A percentile compares a stretch with the other conserved stretches of the same genome.
phyloP scores from a whole-genome alignment of 2,329 filamentous ascomycete genomes.

The Cercospora beticola region DNA sequence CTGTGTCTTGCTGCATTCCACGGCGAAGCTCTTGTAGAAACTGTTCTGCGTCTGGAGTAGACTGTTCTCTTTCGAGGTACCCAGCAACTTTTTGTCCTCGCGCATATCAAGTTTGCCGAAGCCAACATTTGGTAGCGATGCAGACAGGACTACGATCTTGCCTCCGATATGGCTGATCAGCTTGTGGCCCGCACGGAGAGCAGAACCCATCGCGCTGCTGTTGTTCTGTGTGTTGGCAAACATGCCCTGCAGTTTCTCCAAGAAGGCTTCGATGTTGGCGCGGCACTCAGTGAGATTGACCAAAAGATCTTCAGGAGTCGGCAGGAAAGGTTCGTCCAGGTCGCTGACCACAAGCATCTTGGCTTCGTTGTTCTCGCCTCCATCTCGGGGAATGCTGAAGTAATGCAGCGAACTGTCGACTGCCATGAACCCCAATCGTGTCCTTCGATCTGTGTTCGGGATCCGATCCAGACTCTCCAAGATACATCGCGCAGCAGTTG shows the following conservation, averaged over 20 bases:
- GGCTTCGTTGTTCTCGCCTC: slow-evolving; percentile 78
- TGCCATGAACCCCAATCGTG: slow-evolving; percentile 89
- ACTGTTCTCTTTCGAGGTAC: slow-evolving; percentile 85
- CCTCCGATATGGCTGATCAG: slow-evolving; percentile 91
- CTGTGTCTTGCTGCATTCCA: slow-evolving; percentile 98
- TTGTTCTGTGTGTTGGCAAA: slow-evolving; percentile 91
- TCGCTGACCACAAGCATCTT: slow-evolving; percentile 95
- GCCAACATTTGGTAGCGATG: slow-evolving; percentile 85
- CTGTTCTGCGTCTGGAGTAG: slow-evolving; percentile 89
- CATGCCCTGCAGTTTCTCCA: slow-evolving; percentile 90
- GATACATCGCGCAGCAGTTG: slow-evolving; percentile 89
- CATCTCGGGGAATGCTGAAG: slow-evolving; percentile 89
- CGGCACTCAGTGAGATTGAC: slow-evolving; percentile 87
- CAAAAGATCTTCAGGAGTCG: slow-evolving; percentile 86
- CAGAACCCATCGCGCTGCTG: slow-evolving; percentile 91
- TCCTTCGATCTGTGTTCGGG: slow-evolving; percentile 94
- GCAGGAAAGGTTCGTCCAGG: slow-evolving; percentile 92
- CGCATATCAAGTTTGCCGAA: slow-evolving; percentile 87
- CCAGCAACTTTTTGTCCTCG: slow-evolving; percentile 93
- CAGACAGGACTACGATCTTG: slow-evolving; percentile 88
- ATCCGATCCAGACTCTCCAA: slow-evolving; percentile 93
- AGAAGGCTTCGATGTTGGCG: slow-evolving; percentile 85
- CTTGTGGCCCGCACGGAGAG: slow-evolving; percentile 89
- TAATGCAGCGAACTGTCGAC: slow-evolving; percentile 95
- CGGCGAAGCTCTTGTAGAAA: slow-evolving; percentile 98